These are phyloP conservation scores for Talaromyces nanjingensis DNA, from an alignment of 495 filamentous ascomycete genomes.

Conservation along the genomic window DNA sequence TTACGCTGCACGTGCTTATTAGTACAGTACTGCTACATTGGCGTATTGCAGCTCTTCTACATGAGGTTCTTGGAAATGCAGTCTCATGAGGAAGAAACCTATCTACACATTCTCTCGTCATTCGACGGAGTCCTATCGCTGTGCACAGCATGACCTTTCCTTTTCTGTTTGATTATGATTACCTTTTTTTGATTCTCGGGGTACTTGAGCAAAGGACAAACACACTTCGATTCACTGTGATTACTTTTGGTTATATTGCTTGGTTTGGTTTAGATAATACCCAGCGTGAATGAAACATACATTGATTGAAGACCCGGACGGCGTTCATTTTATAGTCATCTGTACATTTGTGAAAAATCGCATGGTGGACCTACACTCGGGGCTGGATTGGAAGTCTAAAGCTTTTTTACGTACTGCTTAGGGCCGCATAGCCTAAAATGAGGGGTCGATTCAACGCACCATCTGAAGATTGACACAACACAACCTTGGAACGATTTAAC, in stretches of 20 bases:
- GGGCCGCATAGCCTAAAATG: too few relatives aligned
- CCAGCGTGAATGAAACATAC: conserved; percentile 13
- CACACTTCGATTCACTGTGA: conserved; percentile 3
- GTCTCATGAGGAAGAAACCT: background rate
- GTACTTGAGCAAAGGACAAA: background rate
- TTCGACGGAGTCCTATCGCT: conserved; percentile 8
- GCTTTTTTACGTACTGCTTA: too few relatives aligned
- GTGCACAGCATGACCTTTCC: conserved; percentile 7
- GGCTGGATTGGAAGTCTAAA: too few relatives aligned
- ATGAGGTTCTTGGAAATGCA: background rate
- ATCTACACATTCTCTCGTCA: background rate
- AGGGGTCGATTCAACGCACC: too few relatives aligned
- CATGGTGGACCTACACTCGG: too few relatives aligned
- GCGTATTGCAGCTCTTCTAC: background rate
- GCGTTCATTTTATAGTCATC: too few relatives aligned
- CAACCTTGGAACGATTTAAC: too few relatives aligned
- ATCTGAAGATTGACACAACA: too few relatives aligned
- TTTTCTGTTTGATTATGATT: conserved; percentile 3
- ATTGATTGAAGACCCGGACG: background rate
- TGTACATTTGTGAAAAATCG: too few relatives aligned
- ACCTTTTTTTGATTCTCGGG: background rate
- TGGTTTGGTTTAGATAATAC: conserved; percentile 23
- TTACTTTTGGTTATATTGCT: conserved; percentile 3
- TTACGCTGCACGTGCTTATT: background rate
- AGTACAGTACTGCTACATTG: background rate